Evolutionary conservation across 2,329 filamentous ascomycete species (phyloP).

Genomic region (Cladosporium phlei): DNA sequence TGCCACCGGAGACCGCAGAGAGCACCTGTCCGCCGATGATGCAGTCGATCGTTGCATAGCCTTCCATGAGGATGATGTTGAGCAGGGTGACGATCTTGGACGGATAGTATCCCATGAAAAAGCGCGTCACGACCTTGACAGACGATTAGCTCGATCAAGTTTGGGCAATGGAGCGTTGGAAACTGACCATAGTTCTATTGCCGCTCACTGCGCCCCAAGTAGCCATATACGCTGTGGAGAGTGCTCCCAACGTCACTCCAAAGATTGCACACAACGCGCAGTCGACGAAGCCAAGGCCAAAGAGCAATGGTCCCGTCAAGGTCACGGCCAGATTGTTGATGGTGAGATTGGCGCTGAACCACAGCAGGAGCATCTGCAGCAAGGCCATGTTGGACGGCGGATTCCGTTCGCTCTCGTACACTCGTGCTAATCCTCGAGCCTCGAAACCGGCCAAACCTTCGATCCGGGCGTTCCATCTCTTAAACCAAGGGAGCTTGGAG

Average conservation of each 20-base stretch:
- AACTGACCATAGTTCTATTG: conserved; percentile 36
- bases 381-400: conserved; percentile 8
- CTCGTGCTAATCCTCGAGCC: conserved; percentile 32
- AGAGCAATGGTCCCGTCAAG: conserved; percentile 38
- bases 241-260: conserved; percentile 33
- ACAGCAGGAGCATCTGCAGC: conserved; percentile 19
- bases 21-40: conserved; percentile 43
- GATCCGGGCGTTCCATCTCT: conserved; percentile 23
- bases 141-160: not conserved
- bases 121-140: conserved; percentile 32
- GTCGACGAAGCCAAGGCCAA: conserved; percentile 38
- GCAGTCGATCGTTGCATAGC: conserved; percentile 40
- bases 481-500: not conserved
- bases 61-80: conserved; percentile 41
- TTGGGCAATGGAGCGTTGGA: not conserved
- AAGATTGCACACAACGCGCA: conserved; percentile 36
- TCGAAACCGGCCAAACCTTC: conserved; percentile 30
- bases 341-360: conserved; percentile 18
- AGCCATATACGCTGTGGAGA: conserved; percentile 38
- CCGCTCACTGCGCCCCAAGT: conserved; percentile 40
- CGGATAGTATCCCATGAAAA: conserved; percentile 42
- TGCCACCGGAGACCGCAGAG: conserved; percentile 36
- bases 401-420: conserved; percentile 28
- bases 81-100: conserved; percentile 37
- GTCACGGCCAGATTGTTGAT: conserved; percentile 39